Evolutionary conservation across 441 rosid genomes (phyloP).

Genomic region (Brassica hybrid): DNA sequence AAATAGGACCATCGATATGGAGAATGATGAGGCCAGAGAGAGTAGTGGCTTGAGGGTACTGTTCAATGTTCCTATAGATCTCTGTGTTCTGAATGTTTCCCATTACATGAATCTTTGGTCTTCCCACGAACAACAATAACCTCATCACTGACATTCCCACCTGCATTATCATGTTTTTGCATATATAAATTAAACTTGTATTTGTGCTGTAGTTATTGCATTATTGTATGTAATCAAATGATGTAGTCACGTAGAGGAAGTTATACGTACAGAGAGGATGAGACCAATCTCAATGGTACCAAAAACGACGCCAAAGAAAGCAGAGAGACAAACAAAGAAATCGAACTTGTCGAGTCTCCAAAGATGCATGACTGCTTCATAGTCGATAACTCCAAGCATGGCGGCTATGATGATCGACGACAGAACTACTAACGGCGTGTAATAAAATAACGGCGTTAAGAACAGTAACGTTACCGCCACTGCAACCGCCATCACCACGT

Average conservation of each 20-base stretch:
- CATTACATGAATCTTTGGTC: slow-evolving; percentile 13
- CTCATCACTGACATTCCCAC: slow-evolving; percentile 13
- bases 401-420: slow-evolving; percentile 16
- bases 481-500: slow-evolving; percentile 17
- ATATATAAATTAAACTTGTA: neutral
- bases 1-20: slow-evolving; percentile 19
- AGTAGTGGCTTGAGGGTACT: neutral
- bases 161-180: neutral
- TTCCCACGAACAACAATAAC: slow-evolving; percentile 16
- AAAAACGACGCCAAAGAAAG: slow-evolving; percentile 15
- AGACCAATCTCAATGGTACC: slow-evolving; percentile 21
- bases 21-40: slow-evolving; percentile 9
- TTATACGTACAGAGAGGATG: slow-evolving; percentile 15
- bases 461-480: slow-evolving; percentile 5
- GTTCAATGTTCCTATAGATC: slow-evolving; percentile 3
- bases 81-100: slow-evolving; percentile 11
- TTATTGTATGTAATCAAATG: neutral
- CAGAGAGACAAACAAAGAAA: slow-evolving; percentile 13
- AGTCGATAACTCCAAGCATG: slow-evolving; percentile 4
- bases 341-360: slow-evolving; percentile 18
- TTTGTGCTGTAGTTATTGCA: neutral
- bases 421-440: slow-evolving; percentile 9
- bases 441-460: slow-evolving; percentile 8
- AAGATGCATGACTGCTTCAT: slow-evolving; percentile 16
- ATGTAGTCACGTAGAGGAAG: neutral